Base-by-base conservation (phyloP, 192 early-diverging fungal species). In the Coemansia sp. region DNA sequence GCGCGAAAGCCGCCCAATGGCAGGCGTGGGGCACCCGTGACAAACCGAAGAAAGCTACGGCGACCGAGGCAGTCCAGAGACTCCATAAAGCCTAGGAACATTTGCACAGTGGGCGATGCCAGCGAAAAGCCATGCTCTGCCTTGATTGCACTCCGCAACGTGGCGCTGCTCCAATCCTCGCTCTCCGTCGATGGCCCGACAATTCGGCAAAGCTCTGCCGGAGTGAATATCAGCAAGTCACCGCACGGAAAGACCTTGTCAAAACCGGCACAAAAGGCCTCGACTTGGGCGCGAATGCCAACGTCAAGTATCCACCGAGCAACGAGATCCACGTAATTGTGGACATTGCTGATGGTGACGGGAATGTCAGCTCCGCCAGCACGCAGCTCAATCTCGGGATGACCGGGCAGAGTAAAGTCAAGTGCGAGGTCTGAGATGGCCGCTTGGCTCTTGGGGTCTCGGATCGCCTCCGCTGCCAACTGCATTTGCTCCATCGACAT, bases 1-100 rank as follows among this genome's bases (percentile, higher is more conserved):
- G 87, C 85, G 22, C 88, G 89, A 83, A 94, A 97, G 7, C 95
- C 95, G 59, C 95, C 95, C 60, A 97, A 88, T 10, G 96, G 96
- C 41, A 98, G 80, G 60, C 88, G 89, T 17, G 95, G 91, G 27
- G 91, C 89, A 6, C 96, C 96, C 2, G 96, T 98, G 27, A 93
- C 90, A 69, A 98, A 98, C 66, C 76, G 72, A 32, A 96, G 76
- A 64, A 98, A 96, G 44, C 80, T 83, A n/a, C 93, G 88, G 40
- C 91, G 82, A 65, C 92, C 88, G 0, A 68, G 68, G 12, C 59
- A 44, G 24, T 76, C 83, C 67, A 95, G 87, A 19, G 84, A 84
- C 4, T 86, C 85, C 85, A 98, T 86, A 45, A 93, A 84, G 17
- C 87, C 76, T 40, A 90, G 24, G 11, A 98, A 81, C 68, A 89